phyloP scores from a whole-genome alignment of 1,284 basidiomycete species.

The Pterulicium gracile region DNA sequence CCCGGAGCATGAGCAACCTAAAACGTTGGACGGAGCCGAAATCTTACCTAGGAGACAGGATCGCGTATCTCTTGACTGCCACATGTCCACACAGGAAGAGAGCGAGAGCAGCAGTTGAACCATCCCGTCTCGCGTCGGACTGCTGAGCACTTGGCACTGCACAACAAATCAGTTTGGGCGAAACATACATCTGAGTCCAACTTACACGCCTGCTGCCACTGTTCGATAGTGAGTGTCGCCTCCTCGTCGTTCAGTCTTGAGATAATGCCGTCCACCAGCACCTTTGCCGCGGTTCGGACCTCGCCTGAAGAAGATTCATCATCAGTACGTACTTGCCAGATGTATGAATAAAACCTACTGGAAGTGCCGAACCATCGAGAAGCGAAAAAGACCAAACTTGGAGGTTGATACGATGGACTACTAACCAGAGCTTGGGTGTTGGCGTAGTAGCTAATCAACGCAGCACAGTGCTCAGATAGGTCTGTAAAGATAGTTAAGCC shows the following conservation, averaged over 20 bases:
- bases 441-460: neutral
- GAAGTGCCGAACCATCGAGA: constrained; percentile 65
- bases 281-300: constrained; percentile 61
- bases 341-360: constrained; percentile 31
- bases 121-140: constrained; percentile 39
- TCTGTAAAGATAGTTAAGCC: neutral
- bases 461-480: neutral
- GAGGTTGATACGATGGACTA: constrained; percentile 47
- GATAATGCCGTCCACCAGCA: constrained; percentile 68
- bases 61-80: constrained; percentile 71
- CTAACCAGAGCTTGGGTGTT: constrained; percentile 18
- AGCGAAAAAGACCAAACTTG: constrained; percentile 65
- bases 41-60: constrained; percentile 60
- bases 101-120: constrained; percentile 45
- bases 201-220: constrained; percentile 63
- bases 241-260: constrained; percentile 58
- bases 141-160: constrained; percentile 64
- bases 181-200: constrained; percentile 5
- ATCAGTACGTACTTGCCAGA: constrained; percentile 5
- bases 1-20: too few species aligned
- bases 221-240: constrained; percentile 46
- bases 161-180: constrained; percentile 9
- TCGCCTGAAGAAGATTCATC: constrained; percentile 37
- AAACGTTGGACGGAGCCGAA: constrained; percentile 1
- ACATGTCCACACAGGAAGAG: constrained; percentile 78